These are phyloP conservation scores for Erysiphe pulchra DNA, from an alignment of 2,329 filamentous ascomycete genomes.

Conservation along the genomic window DNA sequence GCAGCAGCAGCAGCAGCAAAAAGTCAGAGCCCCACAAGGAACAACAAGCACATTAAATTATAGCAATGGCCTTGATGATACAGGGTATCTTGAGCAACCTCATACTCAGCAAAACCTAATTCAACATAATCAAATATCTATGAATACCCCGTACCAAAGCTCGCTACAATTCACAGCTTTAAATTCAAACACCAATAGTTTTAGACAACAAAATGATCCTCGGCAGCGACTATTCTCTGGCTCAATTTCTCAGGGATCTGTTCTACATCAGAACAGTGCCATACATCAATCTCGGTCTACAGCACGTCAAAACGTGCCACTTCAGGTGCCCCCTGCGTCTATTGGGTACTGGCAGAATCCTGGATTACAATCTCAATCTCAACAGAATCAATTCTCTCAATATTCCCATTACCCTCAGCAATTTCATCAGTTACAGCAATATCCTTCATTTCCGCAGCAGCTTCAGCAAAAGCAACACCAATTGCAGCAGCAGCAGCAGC, in stretches of 20 bases:
- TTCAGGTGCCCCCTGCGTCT: background rate
- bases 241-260: background rate
- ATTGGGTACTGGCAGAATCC: background rate
- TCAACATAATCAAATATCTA: background rate
- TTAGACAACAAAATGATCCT: background rate
- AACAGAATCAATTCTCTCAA: constrained; percentile 1
- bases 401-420: background rate
- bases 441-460: background rate
- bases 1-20: background rate
- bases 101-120: background rate
- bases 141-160: background rate
- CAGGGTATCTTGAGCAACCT: background rate
- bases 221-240: background rate
- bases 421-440: background rate
- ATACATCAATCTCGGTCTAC: background rate
- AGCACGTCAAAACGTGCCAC: background rate
- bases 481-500: constrained; percentile 1
- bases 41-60: background rate
- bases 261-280: background rate
- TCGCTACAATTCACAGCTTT: background rate
- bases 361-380: constrained; percentile 1
- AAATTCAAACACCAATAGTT: background rate
- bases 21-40: background rate
- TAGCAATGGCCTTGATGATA: background rate
- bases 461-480: constrained; percentile 1